A percentile compares a stretch with the other conserved stretches of the same genome.
Conservation (phyloP, 345 rosid species). For the Microthlaspi erraticum region DNA sequence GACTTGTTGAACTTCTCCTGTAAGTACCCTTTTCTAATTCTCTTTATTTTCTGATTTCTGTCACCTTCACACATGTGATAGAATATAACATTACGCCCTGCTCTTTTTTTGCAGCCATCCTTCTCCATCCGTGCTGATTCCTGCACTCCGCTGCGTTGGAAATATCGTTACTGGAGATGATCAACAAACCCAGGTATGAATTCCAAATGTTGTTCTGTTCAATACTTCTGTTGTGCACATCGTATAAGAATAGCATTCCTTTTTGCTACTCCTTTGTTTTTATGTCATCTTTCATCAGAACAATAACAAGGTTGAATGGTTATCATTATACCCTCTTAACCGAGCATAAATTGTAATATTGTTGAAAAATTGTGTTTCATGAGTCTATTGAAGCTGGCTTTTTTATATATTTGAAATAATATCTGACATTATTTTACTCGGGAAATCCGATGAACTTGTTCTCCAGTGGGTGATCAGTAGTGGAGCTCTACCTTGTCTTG, state of each 20-base stretch:
- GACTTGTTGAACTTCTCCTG: conserved; percentile 78
- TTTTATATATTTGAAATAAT: conserved; percentile 4
- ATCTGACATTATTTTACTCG: conserved; percentile 4
- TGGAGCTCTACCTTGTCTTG: conserved; percentile 76
- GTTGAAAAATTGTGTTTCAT: conserved; percentile 1
- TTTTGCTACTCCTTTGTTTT: background rate
- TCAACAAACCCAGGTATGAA: conserved; percentile 69
- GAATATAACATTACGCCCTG: conserved; percentile 6
- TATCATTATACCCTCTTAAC: conserved; percentile 5
- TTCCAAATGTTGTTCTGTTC: conserved; percentile 4
- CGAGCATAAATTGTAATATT: conserved; percentile 2
- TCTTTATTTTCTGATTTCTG: background rate
- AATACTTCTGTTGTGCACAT: background rate
- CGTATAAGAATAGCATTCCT: background rate
- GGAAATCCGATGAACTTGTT: conserved; percentile 25
- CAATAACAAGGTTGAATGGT: background rate
- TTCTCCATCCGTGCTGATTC: conserved; percentile 86
- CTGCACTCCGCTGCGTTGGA: conserved; percentile 91
- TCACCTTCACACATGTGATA: background rate
- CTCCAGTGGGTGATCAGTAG: conserved; percentile 67
- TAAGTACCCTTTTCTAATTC: conserved; percentile 45
- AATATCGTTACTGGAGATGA: conserved; percentile 96
- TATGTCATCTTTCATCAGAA: conserved; percentile 6
- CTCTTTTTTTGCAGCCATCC: conserved; percentile 57
- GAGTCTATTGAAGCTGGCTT: conserved; percentile 2